Evolutionary conservation across 1,139 yeast genomes (phyloP).

Genomic region (Zygosaccharomyces sapae): DNA sequence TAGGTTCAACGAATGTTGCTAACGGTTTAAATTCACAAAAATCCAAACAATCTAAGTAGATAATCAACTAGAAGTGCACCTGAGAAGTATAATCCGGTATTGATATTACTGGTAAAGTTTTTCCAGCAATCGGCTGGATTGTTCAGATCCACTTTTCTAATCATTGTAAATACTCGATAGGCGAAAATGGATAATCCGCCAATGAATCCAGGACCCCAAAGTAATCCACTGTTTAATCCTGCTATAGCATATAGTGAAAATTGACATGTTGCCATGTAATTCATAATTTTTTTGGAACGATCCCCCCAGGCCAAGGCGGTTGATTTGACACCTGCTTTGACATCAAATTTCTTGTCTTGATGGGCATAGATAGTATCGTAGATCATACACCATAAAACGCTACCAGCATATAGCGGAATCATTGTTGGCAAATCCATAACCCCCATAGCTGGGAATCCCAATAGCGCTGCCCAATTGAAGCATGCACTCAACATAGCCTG

Average conservation of each 20-base stretch:
- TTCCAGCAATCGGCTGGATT: slow-evolving; percentile 79
- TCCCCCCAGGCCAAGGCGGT: slow-evolving; percentile 94
- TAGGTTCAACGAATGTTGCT: slow-evolving; percentile 1
- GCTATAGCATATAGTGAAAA: slow-evolving; percentile 60
- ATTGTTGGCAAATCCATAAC: slow-evolving; percentile 71
- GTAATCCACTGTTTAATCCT: slow-evolving; percentile 71
- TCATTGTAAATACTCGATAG: slow-evolving; percentile 62
- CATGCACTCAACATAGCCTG: slow-evolving; percentile 78
- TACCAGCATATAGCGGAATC: slow-evolving; percentile 70
- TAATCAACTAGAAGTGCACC: slow-evolving; percentile 77
- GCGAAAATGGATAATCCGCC: slow-evolving; percentile 65
- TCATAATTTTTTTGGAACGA: slow-evolving; percentile 63
- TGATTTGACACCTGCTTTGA: slow-evolving; percentile 85
- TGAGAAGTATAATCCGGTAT: slow-evolving; percentile 76
- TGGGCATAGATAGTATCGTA: slow-evolving; percentile 97
- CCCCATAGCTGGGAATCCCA: slow-evolving; percentile 97
- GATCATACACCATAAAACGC: slow-evolving; percentile 89
- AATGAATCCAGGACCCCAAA: slow-evolving; percentile 71
- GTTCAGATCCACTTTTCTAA: slow-evolving; percentile 68
- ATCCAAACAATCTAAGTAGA: slow-evolving; percentile 40
- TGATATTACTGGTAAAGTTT: slow-evolving; percentile 70
- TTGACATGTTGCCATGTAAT: slow-evolving; percentile 63
- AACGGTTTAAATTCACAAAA: slow-evolving; percentile 16
- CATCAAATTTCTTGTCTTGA: slow-evolving; percentile 87
- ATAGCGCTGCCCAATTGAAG: slow-evolving; percentile 90